phyloP scores from a whole-genome alignment of 176 grass and related monocot species.

The Oryza meridionalis region DNA sequence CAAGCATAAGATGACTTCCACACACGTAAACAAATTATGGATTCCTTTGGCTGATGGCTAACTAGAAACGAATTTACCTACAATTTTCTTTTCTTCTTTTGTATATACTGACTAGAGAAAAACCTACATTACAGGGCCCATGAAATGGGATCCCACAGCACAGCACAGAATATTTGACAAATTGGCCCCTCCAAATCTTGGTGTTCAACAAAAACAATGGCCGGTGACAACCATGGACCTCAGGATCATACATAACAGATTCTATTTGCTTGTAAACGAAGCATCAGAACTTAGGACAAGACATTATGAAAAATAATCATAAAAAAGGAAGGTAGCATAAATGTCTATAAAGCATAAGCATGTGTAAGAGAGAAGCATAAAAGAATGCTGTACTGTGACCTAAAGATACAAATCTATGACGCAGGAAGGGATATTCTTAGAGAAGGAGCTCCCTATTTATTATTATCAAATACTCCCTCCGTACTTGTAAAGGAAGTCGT shows the following conservation, averaged over 20 bases:
- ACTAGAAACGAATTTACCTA: not conserved
- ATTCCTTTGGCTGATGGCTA: not conserved
- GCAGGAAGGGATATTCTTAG: not conserved
- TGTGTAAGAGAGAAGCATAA: not conserved
- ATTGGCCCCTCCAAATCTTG: not conserved
- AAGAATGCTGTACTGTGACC: not conserved
- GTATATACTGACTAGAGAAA: not conserved
- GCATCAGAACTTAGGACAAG: not conserved
- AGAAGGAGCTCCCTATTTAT: not conserved
- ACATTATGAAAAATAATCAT: not conserved
- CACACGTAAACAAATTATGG: not conserved
- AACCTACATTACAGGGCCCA: not conserved
- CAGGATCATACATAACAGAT: not conserved
- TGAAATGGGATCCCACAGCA: not conserved
- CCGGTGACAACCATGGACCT: not conserved
- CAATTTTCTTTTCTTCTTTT: not conserved
- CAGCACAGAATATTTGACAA: constrained; percentile 1
- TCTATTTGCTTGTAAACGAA: not conserved
- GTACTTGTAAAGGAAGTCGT: too few species aligned
- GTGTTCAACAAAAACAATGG: not conserved
- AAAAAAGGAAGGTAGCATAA: not conserved
- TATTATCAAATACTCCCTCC: not conserved
- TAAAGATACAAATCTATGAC: not conserved
- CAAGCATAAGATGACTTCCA: constrained; percentile 3
- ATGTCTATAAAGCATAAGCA: not conserved